These are phyloP conservation scores for Aurantiochytrium sp. DNA, from an alignment of 108 stramenopile genomes.

Conservation along the genomic window DNA sequence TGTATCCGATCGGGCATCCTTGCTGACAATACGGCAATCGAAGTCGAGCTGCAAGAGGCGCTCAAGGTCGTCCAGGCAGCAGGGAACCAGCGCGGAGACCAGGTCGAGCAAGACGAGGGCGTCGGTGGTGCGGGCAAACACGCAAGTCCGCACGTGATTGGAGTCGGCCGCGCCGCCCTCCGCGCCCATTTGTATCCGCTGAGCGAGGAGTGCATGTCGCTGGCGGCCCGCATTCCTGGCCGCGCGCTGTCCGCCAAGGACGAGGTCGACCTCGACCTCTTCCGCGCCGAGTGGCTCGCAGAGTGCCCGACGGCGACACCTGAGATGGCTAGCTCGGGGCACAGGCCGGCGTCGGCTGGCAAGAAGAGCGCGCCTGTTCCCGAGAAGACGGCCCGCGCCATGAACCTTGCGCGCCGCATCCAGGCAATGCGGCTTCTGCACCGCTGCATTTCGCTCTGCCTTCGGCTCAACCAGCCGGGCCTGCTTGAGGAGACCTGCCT, in stretches of 20 bases:
- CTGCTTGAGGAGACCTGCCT: slow-evolving; percentile 52
- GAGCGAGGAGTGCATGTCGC: neutral
- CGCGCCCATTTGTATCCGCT: neutral
- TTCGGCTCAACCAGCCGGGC: slow-evolving; percentile 43
- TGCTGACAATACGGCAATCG: neutral
- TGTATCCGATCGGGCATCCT: neutral
- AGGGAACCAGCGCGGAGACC: neutral
- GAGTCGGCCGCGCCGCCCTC: neutral
- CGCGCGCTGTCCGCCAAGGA: neutral
- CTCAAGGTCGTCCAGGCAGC: neutral
- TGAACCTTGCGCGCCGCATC: slow-evolving; percentile 41
- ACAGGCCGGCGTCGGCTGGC: neutral
- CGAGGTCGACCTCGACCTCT: slow-evolving; percentile 6
- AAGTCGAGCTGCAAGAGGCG: neutral
- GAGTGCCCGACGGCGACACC: neutral
- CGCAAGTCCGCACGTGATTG: neutral
- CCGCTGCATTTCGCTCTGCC: slow-evolving; percentile 37
- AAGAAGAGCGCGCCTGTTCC: neutral
- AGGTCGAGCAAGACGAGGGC: neutral
- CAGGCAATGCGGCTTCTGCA: slow-evolving; percentile 52
- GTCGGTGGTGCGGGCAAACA: neutral
- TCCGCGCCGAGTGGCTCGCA: slow-evolving; percentile 16
- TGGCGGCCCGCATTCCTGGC: neutral
- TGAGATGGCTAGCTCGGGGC: neutral
- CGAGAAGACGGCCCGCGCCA: neutral